Base-by-base conservation (phyloP, 2,329 filamentous ascomycete species). In the Alternaria novae-zelandiae region DNA sequence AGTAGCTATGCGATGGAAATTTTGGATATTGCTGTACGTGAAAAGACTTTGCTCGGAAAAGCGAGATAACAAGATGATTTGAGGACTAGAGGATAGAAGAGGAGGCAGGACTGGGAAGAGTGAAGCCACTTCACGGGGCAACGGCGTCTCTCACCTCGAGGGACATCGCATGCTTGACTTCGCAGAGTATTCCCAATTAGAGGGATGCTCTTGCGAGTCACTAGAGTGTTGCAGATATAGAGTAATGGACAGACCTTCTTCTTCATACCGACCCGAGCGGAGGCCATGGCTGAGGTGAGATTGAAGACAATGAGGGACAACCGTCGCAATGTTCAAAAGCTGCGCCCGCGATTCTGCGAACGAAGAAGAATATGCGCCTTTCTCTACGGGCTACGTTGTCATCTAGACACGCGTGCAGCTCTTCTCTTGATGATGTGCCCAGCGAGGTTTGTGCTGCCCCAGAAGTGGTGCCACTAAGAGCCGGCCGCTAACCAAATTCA, bases 401-500 rank as follows among this genome's bases (percentile, higher is more conserved):
- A 9, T 36, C 32, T 4, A n/a, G 8, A 36, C 4, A n/a, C 4
- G 32, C 32, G 15, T n/a, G 32, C n/a, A 36, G 32, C 32, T 36
- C 32, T n/a, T 10, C 32, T 36, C 32, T n/a, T 36, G 32, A 5
- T 36, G 15, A 36, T n/a, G 32, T n/a, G 32, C 32, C 32, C 15
- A 4, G 32, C 15, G 36, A 41, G 36, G 36, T 41, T 41, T 41
- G 36, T 41, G 36, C 36, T 41, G 36, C 36, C 15, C 17, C 36
- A 41, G n/a, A 41, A 41, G 3, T 5, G 36, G 36, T 41, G 28
- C 28, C 49, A 23, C 49, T 32, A 30, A 28, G 28, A 28, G 2
- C 30, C 30, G n/a, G 17, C 49, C 28, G 28, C 59, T 62, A 62
- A 59, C 59, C 49, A 11, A 43, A 53, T 58, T 32, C 17, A 41